phyloP scores from a whole-genome alignment of 2,329 filamentous ascomycete genomes.

The Cladosporium sp. region DNA sequence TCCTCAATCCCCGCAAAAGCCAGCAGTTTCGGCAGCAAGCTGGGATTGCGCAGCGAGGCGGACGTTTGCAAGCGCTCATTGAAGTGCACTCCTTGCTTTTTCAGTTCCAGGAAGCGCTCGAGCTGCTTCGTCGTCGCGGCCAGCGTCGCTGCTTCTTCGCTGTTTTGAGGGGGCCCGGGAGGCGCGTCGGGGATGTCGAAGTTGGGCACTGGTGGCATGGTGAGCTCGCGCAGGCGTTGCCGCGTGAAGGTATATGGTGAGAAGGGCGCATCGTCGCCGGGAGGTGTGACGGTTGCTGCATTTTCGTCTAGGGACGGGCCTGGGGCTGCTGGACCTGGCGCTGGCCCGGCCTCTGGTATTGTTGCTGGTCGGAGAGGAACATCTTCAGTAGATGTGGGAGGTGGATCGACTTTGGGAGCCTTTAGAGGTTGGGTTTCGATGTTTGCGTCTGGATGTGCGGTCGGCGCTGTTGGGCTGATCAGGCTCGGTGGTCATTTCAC shows the following conservation, averaged over 20 bases:
- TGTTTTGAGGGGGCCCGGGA: constrained; percentile 42
- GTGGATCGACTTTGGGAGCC: neutral
- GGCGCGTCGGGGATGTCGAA: constrained; percentile 72
- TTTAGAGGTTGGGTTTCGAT: constrained; percentile 10
- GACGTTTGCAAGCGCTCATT: constrained; percentile 68
- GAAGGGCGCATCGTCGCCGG: constrained; percentile 13
- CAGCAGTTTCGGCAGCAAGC: constrained; percentile 67
- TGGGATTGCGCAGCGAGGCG: constrained; percentile 66
- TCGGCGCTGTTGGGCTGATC: constrained; percentile 1
- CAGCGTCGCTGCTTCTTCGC: constrained; percentile 26
- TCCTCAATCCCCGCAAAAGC: constrained; percentile 59
- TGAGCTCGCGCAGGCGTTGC: constrained; percentile 64
- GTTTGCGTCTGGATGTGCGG: constrained; percentile 7
- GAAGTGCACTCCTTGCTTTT: constrained; percentile 73
- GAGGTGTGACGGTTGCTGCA: constrained; percentile 19
- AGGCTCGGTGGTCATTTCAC: neutral
- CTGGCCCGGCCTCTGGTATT: too few species aligned
- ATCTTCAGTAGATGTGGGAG: constrained; percentile 1
- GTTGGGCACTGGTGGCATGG: constrained; percentile 67
- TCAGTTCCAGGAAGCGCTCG: constrained; percentile 70
- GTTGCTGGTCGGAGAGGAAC: neutral
- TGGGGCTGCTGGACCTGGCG: neutral
- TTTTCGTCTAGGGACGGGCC: constrained; percentile 15
- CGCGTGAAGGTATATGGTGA: constrained; percentile 68
- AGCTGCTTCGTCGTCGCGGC: constrained; percentile 60